These are phyloP conservation scores for Epichloe hybrida DNA, from an alignment of 2,329 filamentous ascomycete genomes.

Conservation along the genomic window DNA sequence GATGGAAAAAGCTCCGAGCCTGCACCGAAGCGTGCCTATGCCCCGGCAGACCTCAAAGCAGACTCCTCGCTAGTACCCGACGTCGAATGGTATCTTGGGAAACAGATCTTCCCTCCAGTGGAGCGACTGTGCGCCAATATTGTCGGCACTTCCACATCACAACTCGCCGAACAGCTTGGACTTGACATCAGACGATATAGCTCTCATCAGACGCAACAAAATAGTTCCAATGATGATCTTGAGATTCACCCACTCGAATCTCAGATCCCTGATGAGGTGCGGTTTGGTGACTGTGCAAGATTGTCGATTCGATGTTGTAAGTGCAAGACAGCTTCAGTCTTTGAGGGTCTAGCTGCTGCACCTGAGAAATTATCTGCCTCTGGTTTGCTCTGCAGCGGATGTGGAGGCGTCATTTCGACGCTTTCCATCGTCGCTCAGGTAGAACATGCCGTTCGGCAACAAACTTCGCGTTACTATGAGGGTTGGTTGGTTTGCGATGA, in stretches of 20 bases:
- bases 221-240: constrained; percentile 41
- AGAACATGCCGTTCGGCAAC: constrained; percentile 66
- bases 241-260: constrained; percentile 88
- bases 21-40: constrained; percentile 79
- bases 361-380: constrained; percentile 51
- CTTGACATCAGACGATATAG: constrained; percentile 81
- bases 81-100: constrained; percentile 95
- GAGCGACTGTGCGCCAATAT: constrained; percentile 97
- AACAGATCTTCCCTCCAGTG: constrained; percentile 95
- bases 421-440: constrained; percentile 75
- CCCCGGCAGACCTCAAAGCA: constrained; percentile 67
- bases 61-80: constrained; percentile 70
- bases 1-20: constrained; percentile 52
- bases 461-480: constrained; percentile 79
- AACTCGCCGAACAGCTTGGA: constrained; percentile 84
- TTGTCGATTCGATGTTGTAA: constrained; percentile 67
- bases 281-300: constrained; percentile 70
- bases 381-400: constrained; percentile 63
- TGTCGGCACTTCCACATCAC: constrained; percentile 75
- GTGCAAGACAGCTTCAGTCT: constrained; percentile 60
- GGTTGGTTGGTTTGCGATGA: constrained; percentile 88
- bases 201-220: constrained; percentile 28
- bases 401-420: constrained; percentile 50
- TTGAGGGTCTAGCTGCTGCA: constrained; percentile 58
- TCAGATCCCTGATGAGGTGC: constrained; percentile 81